Conservation (phyloP, 495 filamentous ascomycete genomes). For the Zalerion maritima region DNA sequence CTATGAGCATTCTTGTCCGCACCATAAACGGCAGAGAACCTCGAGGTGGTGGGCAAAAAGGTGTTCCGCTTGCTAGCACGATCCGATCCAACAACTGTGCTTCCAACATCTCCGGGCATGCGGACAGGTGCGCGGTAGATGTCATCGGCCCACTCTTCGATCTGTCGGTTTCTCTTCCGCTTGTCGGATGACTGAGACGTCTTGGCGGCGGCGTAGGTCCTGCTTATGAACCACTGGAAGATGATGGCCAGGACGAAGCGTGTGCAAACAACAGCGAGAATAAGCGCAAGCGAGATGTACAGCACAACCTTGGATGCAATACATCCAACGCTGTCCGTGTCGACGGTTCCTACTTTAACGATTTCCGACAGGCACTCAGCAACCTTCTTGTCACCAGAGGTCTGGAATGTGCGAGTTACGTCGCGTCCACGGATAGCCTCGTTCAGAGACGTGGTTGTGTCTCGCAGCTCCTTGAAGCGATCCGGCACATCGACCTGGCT, state of each 20-base stretch:
- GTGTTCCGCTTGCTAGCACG: slow-evolving; percentile 66
- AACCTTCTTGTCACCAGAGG: slow-evolving; percentile 56
- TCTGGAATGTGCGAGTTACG: slow-evolving; percentile 76
- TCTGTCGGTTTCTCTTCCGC: slow-evolving; percentile 76
- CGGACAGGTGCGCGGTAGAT: slow-evolving; percentile 84
- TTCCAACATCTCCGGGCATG: slow-evolving; percentile 50
- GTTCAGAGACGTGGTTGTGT: slow-evolving; percentile 38
- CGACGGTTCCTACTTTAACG: slow-evolving; percentile 87
- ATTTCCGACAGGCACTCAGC: slow-evolving; percentile 82
- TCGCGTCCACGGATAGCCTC: slow-evolving; percentile 69
- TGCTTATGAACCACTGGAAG: slow-evolving; percentile 91
- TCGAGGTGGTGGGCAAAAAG: slow-evolving; percentile 72
- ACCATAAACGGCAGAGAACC: slow-evolving; percentile 89
- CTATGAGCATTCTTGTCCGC: slow-evolving; percentile 34
- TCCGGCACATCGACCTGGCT: slow-evolving; percentile 65
- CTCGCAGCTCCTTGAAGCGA: slow-evolving; percentile 64
- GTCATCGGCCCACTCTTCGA: slow-evolving; percentile 97
- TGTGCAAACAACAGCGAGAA: slow-evolving; percentile 71
- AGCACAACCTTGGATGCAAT: slow-evolving; percentile 96
- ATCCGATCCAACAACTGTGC: slow-evolving; percentile 44
- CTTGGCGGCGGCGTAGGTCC: slow-evolving; percentile 62
- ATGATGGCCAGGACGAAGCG: slow-evolving; percentile 83
- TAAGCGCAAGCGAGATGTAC: slow-evolving; percentile 86
- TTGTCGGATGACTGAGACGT: slow-evolving; percentile 55
- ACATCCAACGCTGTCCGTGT: slow-evolving; percentile 92